Conservation (phyloP, 805 yeast species). For the Saccharomycopsis guyanensis region DNA sequence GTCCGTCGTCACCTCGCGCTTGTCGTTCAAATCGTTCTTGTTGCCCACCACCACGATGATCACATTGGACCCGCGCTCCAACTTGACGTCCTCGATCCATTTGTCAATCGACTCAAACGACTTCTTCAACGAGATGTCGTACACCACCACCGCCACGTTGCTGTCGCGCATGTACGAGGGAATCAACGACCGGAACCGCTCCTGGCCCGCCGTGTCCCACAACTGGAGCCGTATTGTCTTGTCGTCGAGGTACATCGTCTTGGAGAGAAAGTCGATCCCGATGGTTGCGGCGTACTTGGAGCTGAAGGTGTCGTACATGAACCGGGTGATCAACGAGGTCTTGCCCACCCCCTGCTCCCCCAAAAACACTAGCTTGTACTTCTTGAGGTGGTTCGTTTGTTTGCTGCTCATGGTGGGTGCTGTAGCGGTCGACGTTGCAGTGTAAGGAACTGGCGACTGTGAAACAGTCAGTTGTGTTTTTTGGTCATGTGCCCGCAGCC, state of each 20-base stretch:
- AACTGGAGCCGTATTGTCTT: conserved; percentile 89
- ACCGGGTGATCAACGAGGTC: conserved; percentile 91
- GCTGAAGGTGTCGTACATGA: conserved; percentile 96
- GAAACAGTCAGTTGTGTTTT: too few relatives aligned
- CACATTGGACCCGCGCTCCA: conserved; percentile 87
- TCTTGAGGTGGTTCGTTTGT: conserved; percentile 29
- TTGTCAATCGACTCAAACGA: conserved; percentile 77
- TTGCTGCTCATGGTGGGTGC: conserved; percentile 2
- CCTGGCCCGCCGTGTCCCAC: conserved; percentile 99
- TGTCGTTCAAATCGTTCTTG: conserved; percentile 73
- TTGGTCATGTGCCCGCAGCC: too few relatives aligned
- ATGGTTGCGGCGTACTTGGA: conserved; percentile 95
- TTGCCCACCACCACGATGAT: conserved; percentile 88
- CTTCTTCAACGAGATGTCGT: conserved; percentile 82
- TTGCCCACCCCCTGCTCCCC: conserved; percentile 99
- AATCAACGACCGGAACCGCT: conserved; percentile 86
- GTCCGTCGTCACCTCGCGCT: conserved; percentile 72
- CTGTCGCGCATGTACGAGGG: conserved; percentile 95
- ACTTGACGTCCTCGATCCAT: conserved; percentile 93
- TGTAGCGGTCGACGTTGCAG: too few relatives aligned
- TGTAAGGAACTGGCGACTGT: too few relatives aligned
- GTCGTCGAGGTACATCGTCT: conserved; percentile 92
- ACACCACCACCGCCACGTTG: conserved; percentile 94
- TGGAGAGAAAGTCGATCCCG: conserved; percentile 91
- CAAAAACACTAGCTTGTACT: conserved; percentile 84